Evolutionary conservation across 2,329 filamentous ascomycete species (phyloP).

Genomic region (Aspergillus tamarii): DNA sequence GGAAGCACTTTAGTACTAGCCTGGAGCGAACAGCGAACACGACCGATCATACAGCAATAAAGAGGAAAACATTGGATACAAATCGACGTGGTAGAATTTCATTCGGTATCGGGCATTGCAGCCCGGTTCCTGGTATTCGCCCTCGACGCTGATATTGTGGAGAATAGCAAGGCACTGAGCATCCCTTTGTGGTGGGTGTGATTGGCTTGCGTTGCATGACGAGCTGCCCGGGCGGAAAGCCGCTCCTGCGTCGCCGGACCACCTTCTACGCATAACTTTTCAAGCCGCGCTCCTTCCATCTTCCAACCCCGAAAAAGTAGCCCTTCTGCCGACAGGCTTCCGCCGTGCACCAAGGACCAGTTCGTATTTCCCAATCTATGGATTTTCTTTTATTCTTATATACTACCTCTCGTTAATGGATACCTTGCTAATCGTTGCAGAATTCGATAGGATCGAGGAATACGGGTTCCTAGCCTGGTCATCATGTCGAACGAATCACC

Average conservation of each 20-base stretch:
- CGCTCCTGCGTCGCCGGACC: slow-evolving; percentile 21
- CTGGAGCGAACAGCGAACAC: background rate
- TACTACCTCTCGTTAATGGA: slow-evolving; percentile 10
- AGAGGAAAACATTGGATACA: background rate
- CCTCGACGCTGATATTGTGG: slow-evolving; percentile 17
- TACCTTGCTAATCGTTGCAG: background rate
- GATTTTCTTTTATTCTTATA: background rate
- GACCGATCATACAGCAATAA: background rate
- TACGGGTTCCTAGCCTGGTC: slow-evolving; percentile 27
- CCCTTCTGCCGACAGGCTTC: slow-evolving; percentile 19
- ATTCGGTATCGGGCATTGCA: background rate
- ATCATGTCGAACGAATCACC: slow-evolving; percentile 46
- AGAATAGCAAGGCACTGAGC: slow-evolving; percentile 21
- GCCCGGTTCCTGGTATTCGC: background rate
- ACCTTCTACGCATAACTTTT: slow-evolving; percentile 39
- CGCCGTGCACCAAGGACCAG: slow-evolving; percentile 26
- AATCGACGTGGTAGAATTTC: background rate
- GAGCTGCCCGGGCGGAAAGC: slow-evolving; percentile 28
- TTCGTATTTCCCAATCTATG: slow-evolving; percentile 8
- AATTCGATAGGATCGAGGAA: slow-evolving; percentile 15
- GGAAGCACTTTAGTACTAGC: background rate
- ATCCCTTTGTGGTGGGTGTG: slow-evolving; percentile 26
- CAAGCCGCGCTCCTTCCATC: slow-evolving; percentile 35
- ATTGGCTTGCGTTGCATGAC: slow-evolving; percentile 32
- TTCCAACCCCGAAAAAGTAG: slow-evolving; percentile 23